Conservation (phyloP, 257 asterid genomes). For the Verbena officinalis region DNA sequence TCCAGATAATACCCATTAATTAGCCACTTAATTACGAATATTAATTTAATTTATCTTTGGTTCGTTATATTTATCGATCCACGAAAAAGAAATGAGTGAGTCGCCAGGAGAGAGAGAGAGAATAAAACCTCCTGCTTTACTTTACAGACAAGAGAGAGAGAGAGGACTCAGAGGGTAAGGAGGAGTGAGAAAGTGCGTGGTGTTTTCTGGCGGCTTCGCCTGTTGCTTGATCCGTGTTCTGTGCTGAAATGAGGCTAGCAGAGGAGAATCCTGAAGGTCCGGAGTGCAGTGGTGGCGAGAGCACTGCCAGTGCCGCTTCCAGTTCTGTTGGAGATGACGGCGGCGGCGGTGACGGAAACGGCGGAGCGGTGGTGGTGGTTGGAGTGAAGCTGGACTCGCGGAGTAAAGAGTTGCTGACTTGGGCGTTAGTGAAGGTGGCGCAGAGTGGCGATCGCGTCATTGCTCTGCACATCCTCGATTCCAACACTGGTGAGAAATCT, state of each 20-base stretch:
- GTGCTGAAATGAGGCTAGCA: conserved; percentile 41
- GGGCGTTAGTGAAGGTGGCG: conserved; percentile 89
- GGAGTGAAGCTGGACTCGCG: conserved; percentile 75
- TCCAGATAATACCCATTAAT: conserved; percentile 2
- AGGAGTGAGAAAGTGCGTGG: conserved; percentile 23
- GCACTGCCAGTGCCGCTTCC: conserved; percentile 22
- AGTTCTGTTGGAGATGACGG: conserved; percentile 13
- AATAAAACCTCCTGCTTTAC: conserved; percentile 13
- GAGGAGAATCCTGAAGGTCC: conserved; percentile 27
- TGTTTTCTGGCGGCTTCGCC: conserved; percentile 19
- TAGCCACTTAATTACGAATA: not conserved
- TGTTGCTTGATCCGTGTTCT: conserved; percentile 27
- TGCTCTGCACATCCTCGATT: conserved; percentile 78
- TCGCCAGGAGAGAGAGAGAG: conserved; percentile 23
- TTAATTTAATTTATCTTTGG: not conserved
- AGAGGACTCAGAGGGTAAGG: conserved; percentile 7
- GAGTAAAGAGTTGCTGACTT: conserved; percentile 81
- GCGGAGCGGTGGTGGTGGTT: conserved; percentile 67
- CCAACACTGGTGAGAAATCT: conserved; percentile 53
- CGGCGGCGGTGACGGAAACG: conserved; percentile 30
- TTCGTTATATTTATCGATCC: not conserved
- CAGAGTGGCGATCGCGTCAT: conserved; percentile 77
- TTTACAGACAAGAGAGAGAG: conserved; percentile 13
- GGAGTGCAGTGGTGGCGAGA: conserved; percentile 38
- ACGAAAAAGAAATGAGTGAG: conserved; percentile 18